A percentile compares a stretch with the other conserved stretches of the same genome.
Evolutionary conservation across 176 grass and related monocot species (phyloP).

Genomic region (Aegilops tauschii): DNA sequence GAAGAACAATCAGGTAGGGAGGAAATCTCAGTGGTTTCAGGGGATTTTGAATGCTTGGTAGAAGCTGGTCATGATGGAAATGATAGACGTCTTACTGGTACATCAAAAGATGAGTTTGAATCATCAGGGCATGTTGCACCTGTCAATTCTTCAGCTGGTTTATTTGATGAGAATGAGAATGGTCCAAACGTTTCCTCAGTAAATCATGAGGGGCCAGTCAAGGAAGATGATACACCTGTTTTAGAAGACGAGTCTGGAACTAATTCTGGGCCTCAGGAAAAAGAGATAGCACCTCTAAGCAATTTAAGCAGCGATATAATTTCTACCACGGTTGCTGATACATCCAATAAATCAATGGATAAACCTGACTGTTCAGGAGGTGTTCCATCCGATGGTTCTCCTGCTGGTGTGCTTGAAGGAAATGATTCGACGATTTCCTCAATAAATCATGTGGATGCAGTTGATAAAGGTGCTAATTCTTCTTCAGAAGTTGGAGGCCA

Average conservation of each 20-base stretch:
- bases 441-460: constrained; percentile 10
- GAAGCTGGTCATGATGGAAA: constrained; percentile 20
- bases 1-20: constrained; percentile 17
- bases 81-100: constrained; percentile 6
- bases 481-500: constrained; percentile 27
- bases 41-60: constrained; percentile 10
- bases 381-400: constrained; percentile 25
- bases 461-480: constrained; percentile 23
- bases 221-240: constrained; percentile 18
- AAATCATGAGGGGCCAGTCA: constrained; percentile 24
- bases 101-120: constrained; percentile 27
- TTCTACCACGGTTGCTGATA: constrained; percentile 18
- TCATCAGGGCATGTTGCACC: constrained; percentile 8
- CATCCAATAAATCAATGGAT: constrained; percentile 1
- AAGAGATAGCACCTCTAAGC: neutral
- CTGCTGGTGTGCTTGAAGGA: constrained; percentile 22
- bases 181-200: constrained; percentile 18
- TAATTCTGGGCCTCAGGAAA: constrained; percentile 23
- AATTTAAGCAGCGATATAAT: constrained; percentile 20
- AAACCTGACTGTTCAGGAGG: constrained; percentile 31
- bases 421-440: constrained; percentile 26
- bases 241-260: constrained; percentile 37
- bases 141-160: constrained; percentile 14
- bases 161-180: constrained; percentile 10
- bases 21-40: constrained; percentile 24